Evolutionary conservation across 2,329 filamentous ascomycete species (phyloP).

Genomic region (Cladosporium phlei): DNA sequence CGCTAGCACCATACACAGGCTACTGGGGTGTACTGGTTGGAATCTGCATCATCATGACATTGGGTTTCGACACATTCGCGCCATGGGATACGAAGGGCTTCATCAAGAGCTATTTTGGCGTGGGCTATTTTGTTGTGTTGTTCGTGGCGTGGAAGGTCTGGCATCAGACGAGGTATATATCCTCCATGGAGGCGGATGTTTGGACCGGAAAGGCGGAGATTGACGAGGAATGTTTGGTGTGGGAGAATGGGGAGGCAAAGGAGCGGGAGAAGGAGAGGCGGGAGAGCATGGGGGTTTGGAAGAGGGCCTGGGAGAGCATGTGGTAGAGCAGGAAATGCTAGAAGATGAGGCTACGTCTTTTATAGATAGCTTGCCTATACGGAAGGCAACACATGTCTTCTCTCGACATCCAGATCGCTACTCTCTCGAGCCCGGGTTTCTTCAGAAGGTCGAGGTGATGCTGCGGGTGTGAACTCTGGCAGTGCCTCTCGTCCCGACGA

Average conservation of each 20-base stretch:
- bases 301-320: conserved; percentile 3
- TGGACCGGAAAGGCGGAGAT: conserved; percentile 45
- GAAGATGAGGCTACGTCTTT: no score
- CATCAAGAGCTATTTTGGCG: conserved; percentile 38
- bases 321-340: no score
- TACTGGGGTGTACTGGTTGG: conserved; percentile 49
- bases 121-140: conserved; percentile 39
- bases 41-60: conserved; percentile 57
- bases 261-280: conserved; percentile 21
- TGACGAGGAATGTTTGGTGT: conserved; percentile 34
- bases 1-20: conserved; percentile 51
- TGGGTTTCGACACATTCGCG: conserved; percentile 54
- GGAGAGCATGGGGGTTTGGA: conserved; percentile 14
- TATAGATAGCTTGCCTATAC: no score
- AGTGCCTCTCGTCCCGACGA: no score
- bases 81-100: conserved; percentile 45
- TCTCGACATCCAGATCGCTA: no score
- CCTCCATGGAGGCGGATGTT: conserved; percentile 40
- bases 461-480: no score
- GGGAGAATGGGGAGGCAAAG: conserved; percentile 6
- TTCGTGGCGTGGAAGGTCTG: conserved; percentile 62
- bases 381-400: no score
- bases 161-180: conserved; percentile 54
- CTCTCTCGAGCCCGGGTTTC: no score
- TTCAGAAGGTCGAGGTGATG: no score